Conservation (phyloP, 2,329 filamentous ascomycete species). For the Aspergillus calidoustus region DNA sequence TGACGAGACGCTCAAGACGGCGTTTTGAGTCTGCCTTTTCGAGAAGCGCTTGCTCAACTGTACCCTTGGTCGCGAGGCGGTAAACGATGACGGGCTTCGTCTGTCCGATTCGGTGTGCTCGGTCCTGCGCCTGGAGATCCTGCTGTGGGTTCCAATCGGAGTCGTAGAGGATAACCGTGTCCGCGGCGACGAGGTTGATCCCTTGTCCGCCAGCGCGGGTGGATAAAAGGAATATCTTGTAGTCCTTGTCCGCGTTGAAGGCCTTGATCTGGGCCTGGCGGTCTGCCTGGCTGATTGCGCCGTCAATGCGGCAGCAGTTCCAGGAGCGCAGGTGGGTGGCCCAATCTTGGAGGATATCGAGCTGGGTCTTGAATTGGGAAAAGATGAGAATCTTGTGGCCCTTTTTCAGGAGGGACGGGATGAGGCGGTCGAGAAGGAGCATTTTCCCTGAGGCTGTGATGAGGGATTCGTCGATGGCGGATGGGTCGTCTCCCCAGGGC, state of each 20-base stretch:
- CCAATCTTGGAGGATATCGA: conserved; percentile 90
- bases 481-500: conserved; percentile 71
- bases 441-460: conserved; percentile 93
- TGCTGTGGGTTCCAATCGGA: conserved; percentile 95
- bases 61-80: conserved; percentile 88
- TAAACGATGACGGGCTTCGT: conserved; percentile 91
- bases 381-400: conserved; percentile 95
- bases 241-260: conserved; percentile 69
- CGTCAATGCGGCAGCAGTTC: conserved; percentile 89
- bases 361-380: conserved; percentile 92
- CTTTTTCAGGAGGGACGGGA: conserved; percentile 72
- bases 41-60: conserved; percentile 86
- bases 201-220: conserved; percentile 93
- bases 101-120: conserved; percentile 92
- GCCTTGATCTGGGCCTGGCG: conserved; percentile 71
- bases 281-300: conserved; percentile 75
- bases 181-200: conserved; percentile 89
- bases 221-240: conserved; percentile 82
- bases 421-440: conserved; percentile 85
- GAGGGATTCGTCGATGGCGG: conserved; percentile 75
- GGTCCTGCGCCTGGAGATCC: conserved; percentile 94
- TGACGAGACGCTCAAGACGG: conserved; percentile 89
- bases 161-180: conserved; percentile 92
- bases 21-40: conserved; percentile 90
- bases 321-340: conserved; percentile 76